Base-by-base conservation (phyloP, 2,329 filamentous ascomycete genomes). In the Aspergillus fumigatiaffinis region DNA sequence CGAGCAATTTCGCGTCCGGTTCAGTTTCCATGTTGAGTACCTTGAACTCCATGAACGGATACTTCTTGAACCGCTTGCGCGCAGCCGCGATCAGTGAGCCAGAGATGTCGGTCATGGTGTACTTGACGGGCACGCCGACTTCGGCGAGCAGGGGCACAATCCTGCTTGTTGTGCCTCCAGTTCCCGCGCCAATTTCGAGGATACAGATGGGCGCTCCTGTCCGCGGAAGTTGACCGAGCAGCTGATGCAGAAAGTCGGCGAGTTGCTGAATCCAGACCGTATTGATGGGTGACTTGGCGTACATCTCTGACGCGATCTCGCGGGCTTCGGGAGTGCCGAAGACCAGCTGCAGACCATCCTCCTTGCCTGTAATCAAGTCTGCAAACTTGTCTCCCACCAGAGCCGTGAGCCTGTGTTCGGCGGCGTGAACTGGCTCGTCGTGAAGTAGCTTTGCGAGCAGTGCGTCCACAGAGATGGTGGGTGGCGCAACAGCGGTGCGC, bases 41-140 rank as follows among this genome's bases (percentile, higher is more conserved):
- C 7, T 6, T 25, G 51, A 66, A 71, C 25, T 62, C 50, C 63
- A 72, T 66, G 47, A 60, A 38, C 0, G 60, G 50, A 23, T 69
- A 66, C 4, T 64, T 35, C 20, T 64, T 67, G 54, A 70, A 72
- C 28, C 63, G 59, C 46, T 65, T 64, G 38, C 60, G 64, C 0
- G 71, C 71, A 1, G 61, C 63, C 0, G 69, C 65, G 2, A 77
- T 68, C 4, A 77, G 58, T 0, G 70, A 71, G 0, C 66, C 28
- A 0, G 73, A 68, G 0, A 77, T 50, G 50, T 78, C 76, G 0
- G 71, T 76, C 53, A 75, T 73, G 0, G 68, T 73, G 59, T 77
- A 78, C 32, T 71, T 61, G 28, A 77, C 56, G 0, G 63, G 52
- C 0, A 73, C 58, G 20, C 60, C 66, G 0, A 66, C 56, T 5